phyloP scores from a whole-genome alignment of 2,329 filamentous ascomycete genomes.

The Lachnellula willkommii region DNA sequence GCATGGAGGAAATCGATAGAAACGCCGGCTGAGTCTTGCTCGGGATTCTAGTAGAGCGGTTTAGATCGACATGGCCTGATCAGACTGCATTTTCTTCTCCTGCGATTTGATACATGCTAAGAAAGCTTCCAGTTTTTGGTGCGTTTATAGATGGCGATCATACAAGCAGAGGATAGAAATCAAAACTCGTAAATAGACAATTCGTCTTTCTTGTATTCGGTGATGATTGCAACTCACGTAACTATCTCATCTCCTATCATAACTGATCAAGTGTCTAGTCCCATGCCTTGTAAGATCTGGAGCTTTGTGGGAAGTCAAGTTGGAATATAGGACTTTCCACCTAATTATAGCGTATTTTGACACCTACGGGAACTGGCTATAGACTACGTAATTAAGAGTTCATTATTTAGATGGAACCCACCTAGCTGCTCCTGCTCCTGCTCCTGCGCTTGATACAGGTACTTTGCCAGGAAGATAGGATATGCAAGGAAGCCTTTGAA shows the following conservation, averaged over 20 bases:
- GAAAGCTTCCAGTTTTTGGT: slow-evolving; percentile 6
- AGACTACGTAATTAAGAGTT: too few relatives aligned
- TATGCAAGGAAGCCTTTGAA: too few relatives aligned
- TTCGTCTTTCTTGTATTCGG: not conserved
- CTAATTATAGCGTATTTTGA: too few relatives aligned
- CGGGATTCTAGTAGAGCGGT: not conserved
- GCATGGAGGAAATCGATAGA: not conserved
- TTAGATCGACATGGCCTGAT: not conserved
- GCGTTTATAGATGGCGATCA: slow-evolving; percentile 21
- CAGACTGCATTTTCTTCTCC: not conserved
- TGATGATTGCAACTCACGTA: not conserved
- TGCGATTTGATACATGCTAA: slow-evolving; percentile 1
- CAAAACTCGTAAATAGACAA: slow-evolving; percentile 3
- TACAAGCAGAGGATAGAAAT: slow-evolving; percentile 12
- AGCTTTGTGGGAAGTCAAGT: too few relatives aligned
- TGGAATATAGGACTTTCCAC: too few relatives aligned
- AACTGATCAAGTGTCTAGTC: not conserved
- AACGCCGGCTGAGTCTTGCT: not conserved
- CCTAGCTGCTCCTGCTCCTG: too few relatives aligned
- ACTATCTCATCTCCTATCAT: not conserved
- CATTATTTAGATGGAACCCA: too few relatives aligned
- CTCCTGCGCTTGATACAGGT: too few relatives aligned
- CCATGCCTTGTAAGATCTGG: too few relatives aligned
- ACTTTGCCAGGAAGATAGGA: too few relatives aligned
- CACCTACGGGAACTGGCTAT: too few relatives aligned